Evolutionary conservation across 345 rosid genomes (phyloP), one percentile per base, ranked within the genome.

Genomic region (Populus tremula): DNA sequence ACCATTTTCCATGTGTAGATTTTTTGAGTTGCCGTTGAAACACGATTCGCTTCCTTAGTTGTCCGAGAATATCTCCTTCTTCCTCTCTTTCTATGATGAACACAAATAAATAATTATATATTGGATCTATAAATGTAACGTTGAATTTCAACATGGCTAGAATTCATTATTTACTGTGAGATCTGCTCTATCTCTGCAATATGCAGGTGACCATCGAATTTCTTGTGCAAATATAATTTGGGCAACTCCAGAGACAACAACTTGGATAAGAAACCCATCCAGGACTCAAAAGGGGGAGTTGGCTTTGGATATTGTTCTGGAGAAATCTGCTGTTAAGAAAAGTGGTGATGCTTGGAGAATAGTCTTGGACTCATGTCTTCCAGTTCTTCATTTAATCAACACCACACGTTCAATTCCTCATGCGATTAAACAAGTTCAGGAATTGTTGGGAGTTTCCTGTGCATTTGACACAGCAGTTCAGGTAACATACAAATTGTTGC

Each of bases 341-440:
- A 90, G 90, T 76, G 98, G 98, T 61, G 99, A 92, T 90, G 97
- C 97, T 13, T 96, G 99, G 99, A 92, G 99, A 85, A 84, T 89
- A 76, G 92, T 87, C 67, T 81, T 93, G 39, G 98, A 96, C 79
- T 86, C 94, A 6, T 93, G 98, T 84, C 93, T 96, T 81, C 92
- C 99, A 20, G 90, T 96, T 25, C 86, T 93, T 74, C 92, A 92
- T 84, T 78, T 91, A 5, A 87, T 93, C 74, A 97, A 96, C 79
- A 89, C 92, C 14, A 88, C 79, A 64, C 90, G 96, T 43, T 96
- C 99, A 14, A 85, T 92, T 29, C 99, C 99, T 6, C 93, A 92
- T 82, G 93, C 95, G 0, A 81, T 92, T 53, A 96, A 93, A 84
- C 97, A 96, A 86, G 90, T 96, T 70, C 91, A 96, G 86, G 93